These are phyloP conservation scores for Chlamydomonas applanata DNA, from an alignment of 139 green algal genomes.

Conservation along the genomic window DNA sequence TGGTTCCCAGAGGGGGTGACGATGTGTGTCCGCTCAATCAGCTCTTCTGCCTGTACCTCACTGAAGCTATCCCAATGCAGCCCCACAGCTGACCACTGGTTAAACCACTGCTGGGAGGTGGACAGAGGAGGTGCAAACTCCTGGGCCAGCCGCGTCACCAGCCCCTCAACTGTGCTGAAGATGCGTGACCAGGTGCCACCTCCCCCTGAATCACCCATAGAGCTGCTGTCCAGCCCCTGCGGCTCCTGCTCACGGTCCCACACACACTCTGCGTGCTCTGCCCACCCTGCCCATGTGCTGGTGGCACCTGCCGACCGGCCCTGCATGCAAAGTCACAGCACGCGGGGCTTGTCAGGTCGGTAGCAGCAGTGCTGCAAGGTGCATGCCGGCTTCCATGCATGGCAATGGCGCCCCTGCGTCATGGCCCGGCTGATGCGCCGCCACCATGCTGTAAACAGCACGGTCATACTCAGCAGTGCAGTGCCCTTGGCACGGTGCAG, in stretches of 20 bases:
- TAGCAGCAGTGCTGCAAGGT: too few species aligned
- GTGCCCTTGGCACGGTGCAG: too few species aligned
- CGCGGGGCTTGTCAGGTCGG: too few species aligned
- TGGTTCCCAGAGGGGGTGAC: too few species aligned
- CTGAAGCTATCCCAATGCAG: not conserved
- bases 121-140: not conserved
- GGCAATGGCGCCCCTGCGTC: too few species aligned
- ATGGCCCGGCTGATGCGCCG: not conserved
- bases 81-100: not conserved
- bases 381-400: too few species aligned
- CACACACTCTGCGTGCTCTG: not conserved
- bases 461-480: too few species aligned
- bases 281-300: conserved; percentile 11
- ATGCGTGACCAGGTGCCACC: not conserved
- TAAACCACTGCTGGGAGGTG: not conserved
- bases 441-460: not conserved
- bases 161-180: not conserved
- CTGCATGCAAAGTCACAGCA: not conserved
- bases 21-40: not conserved
- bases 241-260: not conserved
- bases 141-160: conserved; percentile 19
- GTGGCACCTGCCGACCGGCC: not conserved
- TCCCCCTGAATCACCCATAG: not conserved
- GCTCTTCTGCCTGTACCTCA: not conserved
- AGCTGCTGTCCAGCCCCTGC: too few species aligned